These are phyloP conservation scores for Ganoderma meredithae DNA, from an alignment of 1,284 basidiomycete genomes.

Conservation along the genomic window DNA sequence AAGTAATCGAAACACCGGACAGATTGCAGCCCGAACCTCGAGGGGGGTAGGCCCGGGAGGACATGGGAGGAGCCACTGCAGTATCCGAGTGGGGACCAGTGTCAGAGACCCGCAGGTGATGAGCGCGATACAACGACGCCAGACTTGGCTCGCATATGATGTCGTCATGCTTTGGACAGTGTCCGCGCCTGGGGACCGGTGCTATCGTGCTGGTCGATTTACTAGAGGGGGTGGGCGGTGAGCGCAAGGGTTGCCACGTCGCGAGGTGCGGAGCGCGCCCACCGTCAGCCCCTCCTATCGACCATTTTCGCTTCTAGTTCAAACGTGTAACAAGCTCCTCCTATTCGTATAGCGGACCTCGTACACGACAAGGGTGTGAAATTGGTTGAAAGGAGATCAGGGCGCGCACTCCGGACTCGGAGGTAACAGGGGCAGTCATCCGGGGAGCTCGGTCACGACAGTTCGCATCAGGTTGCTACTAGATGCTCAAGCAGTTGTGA, in stretches of 20 bases:
- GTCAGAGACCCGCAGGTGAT: background rate
- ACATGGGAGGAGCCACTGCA: background rate
- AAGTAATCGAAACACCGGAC: background rate
- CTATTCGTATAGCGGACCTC: background rate
- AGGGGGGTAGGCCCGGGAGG: background rate
- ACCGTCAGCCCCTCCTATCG: background rate
- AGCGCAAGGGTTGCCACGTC: constrained; percentile 1
- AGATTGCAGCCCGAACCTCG: background rate
- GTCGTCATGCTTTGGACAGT: background rate
- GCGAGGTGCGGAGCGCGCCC: constrained; percentile 1
- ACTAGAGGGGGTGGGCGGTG: background rate
- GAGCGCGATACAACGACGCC: background rate
- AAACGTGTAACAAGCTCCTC: background rate
- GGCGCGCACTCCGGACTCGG: background rate
- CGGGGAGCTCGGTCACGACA: background rate
- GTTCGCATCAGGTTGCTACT: background rate
- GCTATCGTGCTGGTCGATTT: too few relatives aligned
- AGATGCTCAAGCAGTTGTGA: too few relatives aligned
- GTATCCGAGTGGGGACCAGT: background rate
- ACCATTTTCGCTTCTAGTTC: constrained; percentile 5
- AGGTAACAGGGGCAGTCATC: background rate
- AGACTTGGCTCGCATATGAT: background rate
- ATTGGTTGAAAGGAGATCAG: background rate
- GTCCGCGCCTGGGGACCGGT: too few relatives aligned
- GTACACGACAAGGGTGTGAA: background rate